These are phyloP conservation scores for Neurospora sp. DNA, from an alignment of 495 filamentous ascomycete species.

Conservation along the genomic window DNA sequence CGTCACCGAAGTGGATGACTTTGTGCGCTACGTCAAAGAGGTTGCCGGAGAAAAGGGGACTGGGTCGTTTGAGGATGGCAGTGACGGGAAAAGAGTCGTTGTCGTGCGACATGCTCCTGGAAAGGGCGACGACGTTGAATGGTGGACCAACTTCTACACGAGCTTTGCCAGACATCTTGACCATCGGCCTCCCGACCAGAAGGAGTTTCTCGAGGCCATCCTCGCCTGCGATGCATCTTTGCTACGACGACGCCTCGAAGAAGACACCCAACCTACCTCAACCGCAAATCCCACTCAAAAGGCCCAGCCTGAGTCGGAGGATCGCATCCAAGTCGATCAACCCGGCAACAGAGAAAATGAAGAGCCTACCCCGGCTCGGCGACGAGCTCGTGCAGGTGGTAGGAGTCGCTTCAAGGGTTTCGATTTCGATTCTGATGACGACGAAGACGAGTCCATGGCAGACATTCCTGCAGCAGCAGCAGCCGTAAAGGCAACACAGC, in stretches of 20 bases:
- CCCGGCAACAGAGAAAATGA: slow-evolving; percentile 1
- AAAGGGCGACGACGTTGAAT: slow-evolving; percentile 51
- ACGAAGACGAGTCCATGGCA: slow-evolving; percentile 9
- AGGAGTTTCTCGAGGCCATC: slow-evolving; percentile 88
- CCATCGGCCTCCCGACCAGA: slow-evolving; percentile 78
- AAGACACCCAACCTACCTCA: slow-evolving; percentile 16
- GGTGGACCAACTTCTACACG: slow-evolving; percentile 58
- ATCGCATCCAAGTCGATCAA: slow-evolving; percentile 24
- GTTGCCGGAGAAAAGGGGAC: slow-evolving; percentile 63
- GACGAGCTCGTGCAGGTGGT: slow-evolving; percentile 22
- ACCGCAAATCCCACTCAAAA: slow-evolving; percentile 6
- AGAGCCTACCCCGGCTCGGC: slow-evolving; percentile 9
- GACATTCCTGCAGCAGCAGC: slow-evolving; percentile 2
- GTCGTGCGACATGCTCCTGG: slow-evolving; percentile 63
- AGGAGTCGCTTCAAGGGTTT: slow-evolving; percentile 70
- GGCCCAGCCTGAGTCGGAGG: not conserved
- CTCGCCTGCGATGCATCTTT: slow-evolving; percentile 61
- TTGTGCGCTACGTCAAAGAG: slow-evolving; percentile 66
- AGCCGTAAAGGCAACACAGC: not conserved
- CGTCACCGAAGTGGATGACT: slow-evolving; percentile 61
- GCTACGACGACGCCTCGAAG: slow-evolving; percentile 53
- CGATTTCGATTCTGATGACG: slow-evolving; percentile 29
- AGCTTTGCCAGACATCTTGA: slow-evolving; percentile 59
- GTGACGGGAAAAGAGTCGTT: slow-evolving; percentile 59
- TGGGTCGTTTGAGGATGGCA: slow-evolving; percentile 49